These are phyloP conservation scores for Syncephalis plumigaleata DNA, from an alignment of 371 early-diverging fungal genomes.

Conservation along the genomic window DNA sequence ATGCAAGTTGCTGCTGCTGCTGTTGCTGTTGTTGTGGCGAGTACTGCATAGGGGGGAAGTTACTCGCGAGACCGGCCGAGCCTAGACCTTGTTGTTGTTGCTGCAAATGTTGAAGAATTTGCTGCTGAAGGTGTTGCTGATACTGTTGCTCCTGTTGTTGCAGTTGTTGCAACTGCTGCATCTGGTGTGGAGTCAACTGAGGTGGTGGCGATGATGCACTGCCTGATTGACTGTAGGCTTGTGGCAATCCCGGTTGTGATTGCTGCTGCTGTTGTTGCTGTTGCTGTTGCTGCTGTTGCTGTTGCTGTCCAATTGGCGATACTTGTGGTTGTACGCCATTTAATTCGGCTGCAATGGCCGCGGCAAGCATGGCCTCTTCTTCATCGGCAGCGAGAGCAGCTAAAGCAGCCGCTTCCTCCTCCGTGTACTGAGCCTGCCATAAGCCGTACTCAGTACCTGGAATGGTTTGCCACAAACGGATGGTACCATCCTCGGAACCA, in stretches of 20 bases:
- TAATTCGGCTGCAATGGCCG: no score
- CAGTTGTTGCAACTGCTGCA: not conserved
- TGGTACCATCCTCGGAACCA: conserved; percentile 70
- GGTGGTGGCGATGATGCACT: no score
- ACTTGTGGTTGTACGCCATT: not conserved
- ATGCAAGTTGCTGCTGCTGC: not conserved
- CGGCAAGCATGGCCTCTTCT: no score
- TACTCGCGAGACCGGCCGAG: not conserved
- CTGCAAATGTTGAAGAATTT: not conserved
- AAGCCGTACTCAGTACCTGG: conserved; percentile 53
- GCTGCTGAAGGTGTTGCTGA: not conserved
- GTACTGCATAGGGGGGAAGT: not conserved
- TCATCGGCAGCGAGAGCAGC: no score
- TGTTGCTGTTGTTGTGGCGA: not conserved
- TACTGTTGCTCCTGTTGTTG: not conserved
- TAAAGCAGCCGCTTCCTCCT: conserved; percentile 14
- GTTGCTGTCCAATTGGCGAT: not conserved
- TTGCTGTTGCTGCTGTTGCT: not conserved
- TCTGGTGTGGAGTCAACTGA: no score
- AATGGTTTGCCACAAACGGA: conserved; percentile 52
- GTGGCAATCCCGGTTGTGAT: no score
- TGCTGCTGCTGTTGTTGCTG: no score
- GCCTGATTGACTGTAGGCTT: no score
- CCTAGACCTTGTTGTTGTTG: not conserved
- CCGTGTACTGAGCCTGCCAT: conserved; percentile 29